Evolutionary conservation across 352 stramenopile species (phyloP).

Genomic region (Globisporangium middletonii): DNA sequence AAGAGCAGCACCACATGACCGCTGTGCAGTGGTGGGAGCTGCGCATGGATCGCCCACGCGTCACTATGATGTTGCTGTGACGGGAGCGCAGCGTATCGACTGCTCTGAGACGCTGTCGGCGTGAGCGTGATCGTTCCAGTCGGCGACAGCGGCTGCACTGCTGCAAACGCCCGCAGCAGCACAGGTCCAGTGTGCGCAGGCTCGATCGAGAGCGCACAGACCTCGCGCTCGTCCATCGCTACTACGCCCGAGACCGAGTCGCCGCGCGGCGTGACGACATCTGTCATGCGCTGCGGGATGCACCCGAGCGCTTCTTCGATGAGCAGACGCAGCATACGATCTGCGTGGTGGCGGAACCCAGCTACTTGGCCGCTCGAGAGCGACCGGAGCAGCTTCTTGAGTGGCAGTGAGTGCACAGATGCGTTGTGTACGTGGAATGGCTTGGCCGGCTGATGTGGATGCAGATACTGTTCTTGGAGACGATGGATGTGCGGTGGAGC

Average conservation of each 20-base stretch:
- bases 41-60: conserved; percentile 16
- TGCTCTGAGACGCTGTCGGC: background rate
- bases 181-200: background rate
- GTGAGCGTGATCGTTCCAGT: conserved; percentile 11
- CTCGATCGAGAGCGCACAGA: conserved; percentile 24
- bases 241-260: too few relatives aligned
- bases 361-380: conserved; percentile 13
- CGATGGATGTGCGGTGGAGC: too few relatives aligned
- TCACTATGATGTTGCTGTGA: background rate
- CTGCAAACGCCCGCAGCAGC: conserved; percentile 20
- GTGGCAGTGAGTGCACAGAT: conserved; percentile 17
- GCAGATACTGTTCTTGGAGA: too few relatives aligned
- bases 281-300: conserved; percentile 16
- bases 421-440: conserved; percentile 26
- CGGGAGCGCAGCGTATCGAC: background rate
- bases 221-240: conserved; percentile 10
- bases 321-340: conserved; percentile 26
- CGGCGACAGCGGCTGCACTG: conserved; percentile 17
- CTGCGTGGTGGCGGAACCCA: conserved; percentile 23
- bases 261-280: too few relatives aligned
- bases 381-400: conserved; percentile 19
- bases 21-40: conserved; percentile 21
- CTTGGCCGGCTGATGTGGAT: background rate
- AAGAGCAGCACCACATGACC: conserved; percentile 34
- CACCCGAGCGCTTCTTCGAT: conserved; percentile 30